Conservation (phyloP, 2,329 filamentous ascomycete species). For the Cadophora luteo-olivacea region DNA sequence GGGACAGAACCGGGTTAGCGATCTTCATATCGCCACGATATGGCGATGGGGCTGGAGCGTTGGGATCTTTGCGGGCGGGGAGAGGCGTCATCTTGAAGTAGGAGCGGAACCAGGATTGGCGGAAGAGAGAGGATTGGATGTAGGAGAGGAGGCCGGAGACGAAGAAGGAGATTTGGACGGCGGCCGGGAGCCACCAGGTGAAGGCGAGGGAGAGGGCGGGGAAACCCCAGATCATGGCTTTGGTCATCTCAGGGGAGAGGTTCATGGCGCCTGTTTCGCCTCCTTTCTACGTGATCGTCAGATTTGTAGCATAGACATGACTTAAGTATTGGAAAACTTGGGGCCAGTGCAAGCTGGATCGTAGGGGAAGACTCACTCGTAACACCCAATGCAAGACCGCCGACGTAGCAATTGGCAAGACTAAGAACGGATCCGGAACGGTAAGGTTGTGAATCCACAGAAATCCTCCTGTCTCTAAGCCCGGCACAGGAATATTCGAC, state of each 20-base stretch:
- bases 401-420: conserved; percentile 73
- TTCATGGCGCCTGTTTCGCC: conserved; percentile 54
- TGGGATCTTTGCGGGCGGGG: not conserved
- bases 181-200: conserved; percentile 54
- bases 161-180: conserved; percentile 69
- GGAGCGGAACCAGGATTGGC: conserved; percentile 48
- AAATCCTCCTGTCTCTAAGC: conserved; percentile 71
- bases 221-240: conserved; percentile 53
- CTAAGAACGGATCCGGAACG: conserved; percentile 75
- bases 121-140: conserved; percentile 54
- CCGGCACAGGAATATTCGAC: conserved; percentile 79
- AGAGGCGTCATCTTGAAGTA: conserved; percentile 46
- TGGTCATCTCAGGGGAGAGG: conserved; percentile 45
- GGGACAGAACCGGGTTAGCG: conserved; percentile 27
- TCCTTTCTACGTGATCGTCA: conserved; percentile 47
- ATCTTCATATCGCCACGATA: conserved; percentile 19
- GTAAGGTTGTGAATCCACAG: conserved; percentile 85
- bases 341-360: no score
- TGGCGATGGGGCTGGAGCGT: not conserved
- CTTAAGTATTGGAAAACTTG: not conserved
- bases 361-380: conserved; percentile 34
- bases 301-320: not conserved
- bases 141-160: conserved; percentile 48
- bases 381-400: conserved; percentile 56
- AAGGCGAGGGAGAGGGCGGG: conserved; percentile 60